Conservation (phyloP, 2,329 filamentous ascomycete genomes). For the Neoarthrinium moseri region DNA sequence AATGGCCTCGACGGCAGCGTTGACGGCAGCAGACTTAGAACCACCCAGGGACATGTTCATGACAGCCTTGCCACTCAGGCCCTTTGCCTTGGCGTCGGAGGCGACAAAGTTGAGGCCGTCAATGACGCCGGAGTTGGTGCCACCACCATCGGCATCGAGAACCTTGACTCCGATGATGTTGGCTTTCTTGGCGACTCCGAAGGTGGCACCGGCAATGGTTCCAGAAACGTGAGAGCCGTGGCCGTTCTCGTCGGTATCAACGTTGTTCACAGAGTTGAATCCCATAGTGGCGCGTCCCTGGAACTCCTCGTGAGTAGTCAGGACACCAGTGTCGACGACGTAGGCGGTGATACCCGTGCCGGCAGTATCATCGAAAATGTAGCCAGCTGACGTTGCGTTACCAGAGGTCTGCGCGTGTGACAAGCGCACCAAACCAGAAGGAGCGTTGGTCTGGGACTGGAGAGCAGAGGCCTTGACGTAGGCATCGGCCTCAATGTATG, state of each 20-base stretch:
- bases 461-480: constrained; percentile 41
- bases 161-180: constrained; percentile 61
- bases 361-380: constrained; percentile 52
- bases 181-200: constrained; percentile 61
- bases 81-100: constrained; percentile 40
- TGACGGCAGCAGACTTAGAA: constrained; percentile 45
- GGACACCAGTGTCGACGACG: constrained; percentile 66
- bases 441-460: constrained; percentile 51
- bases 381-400: constrained; percentile 31
- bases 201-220: constrained; percentile 59
- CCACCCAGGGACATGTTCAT: constrained; percentile 66
- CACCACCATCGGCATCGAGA: constrained; percentile 47
- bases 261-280: constrained; percentile 49
- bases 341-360: constrained; percentile 60
- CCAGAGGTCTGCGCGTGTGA: constrained; percentile 35
- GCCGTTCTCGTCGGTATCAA: constrained; percentile 53
- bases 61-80: constrained; percentile 50
- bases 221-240: constrained; percentile 65
- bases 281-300: constrained; percentile 53
- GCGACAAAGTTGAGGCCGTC: constrained; percentile 58
- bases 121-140: constrained; percentile 52
- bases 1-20: constrained; percentile 52
- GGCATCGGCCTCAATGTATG: constrained; percentile 54
- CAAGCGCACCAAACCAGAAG: constrained; percentile 52
- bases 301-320: constrained; percentile 53